A percentile compares a stretch with the other conserved stretches of the same genome.
phyloP scores from a whole-genome alignment of 306 rosid genomes.

The Parietaria judaica region DNA sequence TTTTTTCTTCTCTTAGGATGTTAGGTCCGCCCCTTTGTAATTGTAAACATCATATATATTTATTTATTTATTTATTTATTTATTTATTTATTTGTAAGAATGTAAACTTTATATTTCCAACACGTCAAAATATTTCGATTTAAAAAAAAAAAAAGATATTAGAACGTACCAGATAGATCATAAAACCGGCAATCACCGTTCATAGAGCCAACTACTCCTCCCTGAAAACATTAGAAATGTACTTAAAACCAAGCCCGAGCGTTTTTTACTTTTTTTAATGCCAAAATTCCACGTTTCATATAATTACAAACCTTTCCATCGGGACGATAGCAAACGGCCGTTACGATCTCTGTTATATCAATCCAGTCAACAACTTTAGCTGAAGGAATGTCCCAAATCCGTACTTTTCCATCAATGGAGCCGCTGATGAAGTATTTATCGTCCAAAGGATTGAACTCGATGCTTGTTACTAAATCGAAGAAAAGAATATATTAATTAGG shows the following conservation, averaged over 20 bases:
- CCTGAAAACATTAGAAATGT: conserved; percentile 28
- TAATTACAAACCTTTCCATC: conserved; percentile 54
- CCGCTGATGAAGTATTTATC: conserved; percentile 65
- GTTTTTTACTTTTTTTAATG: neutral
- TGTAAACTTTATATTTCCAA: no score
- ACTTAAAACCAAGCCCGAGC: neutral
- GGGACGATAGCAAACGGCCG: conserved; percentile 62
- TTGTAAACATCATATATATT: no score
- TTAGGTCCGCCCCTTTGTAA: no score
- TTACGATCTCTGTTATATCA: conserved; percentile 59
- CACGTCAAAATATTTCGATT: neutral
- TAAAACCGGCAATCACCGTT: conserved; percentile 55
- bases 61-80: no score
- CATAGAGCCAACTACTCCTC: conserved; percentile 67
- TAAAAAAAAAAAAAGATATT: neutral
- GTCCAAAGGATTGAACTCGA: conserved; percentile 56
- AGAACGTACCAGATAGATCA: conserved; percentile 37
- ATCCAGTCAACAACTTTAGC: conserved; percentile 61
- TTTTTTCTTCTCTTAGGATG: no score
- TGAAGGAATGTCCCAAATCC: conserved; percentile 58
- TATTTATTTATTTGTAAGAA: no score
- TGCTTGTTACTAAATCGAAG: conserved; percentile 54
- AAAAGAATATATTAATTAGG: neutral
- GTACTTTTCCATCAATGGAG: conserved; percentile 77
- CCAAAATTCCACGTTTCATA: neutral